These are phyloP conservation scores for Cordyceps cateniannulata DNA, from an alignment of 2,329 filamentous ascomycete species.

Conservation along the genomic window DNA sequence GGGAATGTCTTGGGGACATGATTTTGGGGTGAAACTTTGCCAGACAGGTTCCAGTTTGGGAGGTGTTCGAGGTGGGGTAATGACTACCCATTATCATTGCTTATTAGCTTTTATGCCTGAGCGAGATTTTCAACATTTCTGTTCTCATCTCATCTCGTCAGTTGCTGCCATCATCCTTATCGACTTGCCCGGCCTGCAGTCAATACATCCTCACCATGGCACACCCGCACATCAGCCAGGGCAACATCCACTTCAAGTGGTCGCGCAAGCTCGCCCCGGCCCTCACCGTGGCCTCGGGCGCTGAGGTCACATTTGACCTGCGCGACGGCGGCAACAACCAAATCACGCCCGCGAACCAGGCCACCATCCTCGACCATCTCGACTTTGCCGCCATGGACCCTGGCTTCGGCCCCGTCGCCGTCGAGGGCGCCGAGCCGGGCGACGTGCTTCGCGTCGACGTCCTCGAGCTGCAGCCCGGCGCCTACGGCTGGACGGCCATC, in stretches of 20 bases:
- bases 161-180: too few relatives aligned
- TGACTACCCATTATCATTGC: not conserved
- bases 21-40: not conserved
- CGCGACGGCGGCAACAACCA: conserved; percentile 45
- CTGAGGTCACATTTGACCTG: conserved; percentile 41
- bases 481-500: conserved; percentile 48
- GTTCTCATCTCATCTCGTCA: not conserved
- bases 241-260: conserved; percentile 41
- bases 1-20: too few relatives aligned
- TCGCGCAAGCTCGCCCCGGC: conserved; percentile 37
- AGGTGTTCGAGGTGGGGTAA: not conserved
- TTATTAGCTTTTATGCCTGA: not conserved
- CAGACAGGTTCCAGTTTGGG: not conserved
- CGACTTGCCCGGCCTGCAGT: too few relatives aligned
- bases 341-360: conserved; percentile 35
- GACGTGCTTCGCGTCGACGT: conserved; percentile 47
- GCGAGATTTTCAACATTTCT: not conserved
- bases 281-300: conserved; percentile 40
- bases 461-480: conserved; percentile 35
- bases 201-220: conserved; percentile 14
- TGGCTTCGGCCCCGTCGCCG: conserved; percentile 43
- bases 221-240: conserved; percentile 20
- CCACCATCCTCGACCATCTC: conserved; percentile 33
- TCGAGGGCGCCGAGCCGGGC: conserved; percentile 42
- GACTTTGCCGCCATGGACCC: conserved; percentile 38